Evolutionary conservation across 768 basidiomycete genomes (phyloP), one percentile per base, ranked within the genome.

Genomic region (Panus rudis): DNA sequence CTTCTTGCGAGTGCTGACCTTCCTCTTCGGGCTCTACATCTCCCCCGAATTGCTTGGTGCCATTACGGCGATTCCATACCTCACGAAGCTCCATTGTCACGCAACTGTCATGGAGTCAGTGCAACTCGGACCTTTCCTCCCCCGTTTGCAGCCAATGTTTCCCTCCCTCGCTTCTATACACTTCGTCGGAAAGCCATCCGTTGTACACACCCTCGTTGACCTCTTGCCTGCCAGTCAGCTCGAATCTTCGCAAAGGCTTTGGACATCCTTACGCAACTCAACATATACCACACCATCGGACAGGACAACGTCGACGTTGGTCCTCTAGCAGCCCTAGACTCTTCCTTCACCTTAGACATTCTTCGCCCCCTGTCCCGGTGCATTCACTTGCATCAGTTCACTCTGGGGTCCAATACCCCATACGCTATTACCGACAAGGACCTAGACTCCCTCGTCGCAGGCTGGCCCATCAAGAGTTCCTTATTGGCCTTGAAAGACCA

Each of bases 401-500:
- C 43, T 2, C 51, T 61, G 43, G 52, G 53, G 12, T 42, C 53
- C 7, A 49, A 52, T 39, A 26, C 56, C 26, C 55, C 57, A 5
- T 54, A 60, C 6, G 58, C 48, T 33, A 38, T 63, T 12, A 39
- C 44, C 41, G 55, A 63, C 44, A 44, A 40, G 2, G 60, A 61
- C 45, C 26, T 63, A 6, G 55, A 43, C 10, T 22, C 37, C 20
- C 39, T 63, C 34, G 54, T 55, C 12, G 32, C 42, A 38, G 61
- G 61, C 60, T 63, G 61, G 61, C 55, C 60, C 3, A 38, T 22
- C 13, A 45, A 85, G 40, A 78, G 78, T 55, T 85, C 89, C 4
- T 73, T 98, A 8, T 91, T 89, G 6, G 92, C 92, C 6, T 71
- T 99, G 35, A 85, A 93, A 63, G 81, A 84, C 54, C 81, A 78